A percentile compares a stretch with the other conserved stretches of the same genome.
Conservation (phyloP, 73 alveolate species). For the Tetrahymena malaccensis region DNA sequence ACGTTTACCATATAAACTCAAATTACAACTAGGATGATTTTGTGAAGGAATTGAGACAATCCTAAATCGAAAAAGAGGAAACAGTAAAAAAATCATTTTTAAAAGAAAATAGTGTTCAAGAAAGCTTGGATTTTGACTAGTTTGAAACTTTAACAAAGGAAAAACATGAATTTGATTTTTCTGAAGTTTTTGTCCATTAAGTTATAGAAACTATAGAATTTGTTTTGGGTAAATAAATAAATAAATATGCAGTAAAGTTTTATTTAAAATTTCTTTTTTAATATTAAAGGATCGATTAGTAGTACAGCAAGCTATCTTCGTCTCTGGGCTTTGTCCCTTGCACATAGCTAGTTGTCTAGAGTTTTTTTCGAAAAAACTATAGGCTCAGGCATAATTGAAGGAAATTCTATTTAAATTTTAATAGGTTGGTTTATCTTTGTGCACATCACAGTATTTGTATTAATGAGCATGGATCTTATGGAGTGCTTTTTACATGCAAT, state of each 20-base stretch:
- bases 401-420: conserved; percentile 49
- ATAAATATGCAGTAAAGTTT: neutral
- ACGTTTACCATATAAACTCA: neutral
- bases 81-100: conserved; percentile 35
- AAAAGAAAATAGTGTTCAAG: neutral
- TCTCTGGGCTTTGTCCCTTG: conserved; percentile 97
- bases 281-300: conserved; percentile 66
- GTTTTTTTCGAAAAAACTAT: conserved; percentile 91
- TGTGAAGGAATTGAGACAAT: neutral
- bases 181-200: conserved; percentile 83
- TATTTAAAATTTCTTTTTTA: neutral
- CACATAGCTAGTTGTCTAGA: conserved; percentile 91
- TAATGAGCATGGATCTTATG: conserved; percentile 95
- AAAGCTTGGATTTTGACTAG: conserved; percentile 6
- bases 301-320: conserved; percentile 97
- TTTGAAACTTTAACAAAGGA: conserved; percentile 22
- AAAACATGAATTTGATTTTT: conserved; percentile 46
- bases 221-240: conserved; percentile 77
- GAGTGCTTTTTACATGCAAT: conserved; percentile 96
- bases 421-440: conserved; percentile 82
- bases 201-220: conserved; percentile 93
- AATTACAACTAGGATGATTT: conserved; percentile 1
- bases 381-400: conserved; percentile 47
- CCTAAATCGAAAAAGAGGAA: neutral
- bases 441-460: conserved; percentile 62